Evolutionary conservation across 1,284 basidiomycete genomes (phyloP), one percentile per base, ranked within the genome.

Genomic region (Papiliotrema fonsecae): DNA sequence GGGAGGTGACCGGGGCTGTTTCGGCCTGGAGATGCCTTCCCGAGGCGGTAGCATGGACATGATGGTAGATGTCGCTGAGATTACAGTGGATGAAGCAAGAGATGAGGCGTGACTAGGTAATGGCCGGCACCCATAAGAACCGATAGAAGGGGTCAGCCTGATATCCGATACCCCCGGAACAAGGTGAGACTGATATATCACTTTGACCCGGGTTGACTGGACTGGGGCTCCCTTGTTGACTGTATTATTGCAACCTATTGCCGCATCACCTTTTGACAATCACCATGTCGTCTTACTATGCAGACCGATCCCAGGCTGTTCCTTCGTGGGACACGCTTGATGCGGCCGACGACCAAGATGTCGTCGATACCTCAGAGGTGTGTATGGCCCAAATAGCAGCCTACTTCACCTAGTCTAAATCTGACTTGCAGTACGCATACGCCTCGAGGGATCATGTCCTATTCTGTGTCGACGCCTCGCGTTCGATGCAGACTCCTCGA

Each of bases 401-500:
- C 18, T 21, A 27, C 19, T 39, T 7, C 35, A 13, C 16, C 24
- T 13, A 18, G 18, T 38, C 39, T 42, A 5, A 13, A 40, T 18
- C 30, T 34, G 30, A 42, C 24, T 16, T 10, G 6, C 57, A 90
- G 87, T 78, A 80, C 49, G 81, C 82, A 55, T 85, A 88, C 56
- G 82, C 82, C 32, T 83, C 83, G 55, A 80, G 81, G 52, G 89
- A 93, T 64, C 86, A 90, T 35, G 84, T 93, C 43, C 75, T 97
- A 16, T 96, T 97, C 75, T 88, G 87, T 64, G 90, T 97, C 52
- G 93, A 98, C 70, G 89, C 88, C 50, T 93, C 91, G 0, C 76
- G 81, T 35, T 86, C 88, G 13, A 97, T 97, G 92, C 84, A 88
- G 34, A 79, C 76, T 26, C 79, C 85, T 13, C 76, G 77, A 30